Evolutionary conservation across 2,329 filamentous ascomycete genomes (phyloP), one percentile per base, ranked within the genome.

Genomic region (Tolypocladium guangdongense): DNA sequence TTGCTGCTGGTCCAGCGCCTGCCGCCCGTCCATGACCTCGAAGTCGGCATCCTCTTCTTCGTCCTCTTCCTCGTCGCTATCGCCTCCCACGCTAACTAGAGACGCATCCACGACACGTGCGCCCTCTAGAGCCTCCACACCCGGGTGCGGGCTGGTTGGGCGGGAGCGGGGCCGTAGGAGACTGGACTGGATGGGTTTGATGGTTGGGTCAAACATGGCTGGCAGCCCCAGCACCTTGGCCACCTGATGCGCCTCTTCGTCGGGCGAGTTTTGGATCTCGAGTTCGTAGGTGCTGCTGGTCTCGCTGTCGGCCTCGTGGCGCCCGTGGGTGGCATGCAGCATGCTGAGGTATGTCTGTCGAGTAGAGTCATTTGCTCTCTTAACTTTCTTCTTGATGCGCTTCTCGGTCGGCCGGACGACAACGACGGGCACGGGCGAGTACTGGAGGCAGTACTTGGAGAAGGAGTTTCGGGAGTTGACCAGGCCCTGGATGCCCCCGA

Each of bases 381-480:
- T 96, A 55, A 81, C 79, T 71, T 93, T 95, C 73, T 95, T 95
- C 71, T 93, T 93, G 64, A 88, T 82, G 22, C 91, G 86, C 72
- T 95, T 95, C 56, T 88, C 87, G 35, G 86, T 87, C 37, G 91
- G 90, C 4, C 91, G 82, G 11, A 96, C 91, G 35, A 96, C 91
- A 33, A 96, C 91, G 8, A 96, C 91, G 1, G 91, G 91, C 1
- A 96, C 88, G 0, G 91, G 90, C 2, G 88, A 95, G 67, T 95
- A 91, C 66, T 96, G 91, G 14, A 96, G 78, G 63, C 91, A 96
- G 71, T 96, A 96, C 66, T 96, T 96, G 30, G 89, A 95, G 46
- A 96, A 91, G 0, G 88, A 93, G 58, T 90, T 93, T 45, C 78
- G 73, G 35, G 78, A 80, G 49, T 88, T 89, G 43, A 96, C 80